Percentiles rank a stretch among this genome's conserved stretches.
phyloP scores from a whole-genome alignment of 2,329 filamentous ascomycete genomes.

The Penicillium sp. region DNA sequence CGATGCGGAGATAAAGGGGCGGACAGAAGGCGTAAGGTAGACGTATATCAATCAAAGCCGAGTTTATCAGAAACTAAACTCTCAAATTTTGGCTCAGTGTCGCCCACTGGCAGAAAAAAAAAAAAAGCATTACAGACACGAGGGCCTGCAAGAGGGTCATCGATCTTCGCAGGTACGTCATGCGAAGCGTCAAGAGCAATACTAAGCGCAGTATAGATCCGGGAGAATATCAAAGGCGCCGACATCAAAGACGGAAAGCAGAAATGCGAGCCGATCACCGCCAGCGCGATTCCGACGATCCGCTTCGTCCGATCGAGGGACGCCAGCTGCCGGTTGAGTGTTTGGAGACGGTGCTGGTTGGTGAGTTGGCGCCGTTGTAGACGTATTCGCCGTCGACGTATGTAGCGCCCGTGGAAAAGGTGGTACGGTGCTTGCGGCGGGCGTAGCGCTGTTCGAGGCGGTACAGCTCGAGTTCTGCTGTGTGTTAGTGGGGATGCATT shows the following conservation, averaged over 20 bases:
- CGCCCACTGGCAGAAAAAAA: background rate
- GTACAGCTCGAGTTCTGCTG: constrained; percentile 76
- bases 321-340: constrained; percentile 37
- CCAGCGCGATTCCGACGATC: constrained; percentile 29
- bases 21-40: constrained; percentile 1
- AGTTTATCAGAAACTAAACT: constrained; percentile 1
- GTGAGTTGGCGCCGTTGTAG: constrained; percentile 53
- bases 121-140: background rate
- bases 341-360: constrained; percentile 40
- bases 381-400: constrained; percentile 97
- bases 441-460: constrained; percentile 95
- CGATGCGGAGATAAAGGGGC: constrained; percentile 1
- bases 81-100: constrained; percentile 2
- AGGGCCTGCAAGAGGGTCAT: constrained; percentile 2
- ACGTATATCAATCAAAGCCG: background rate
- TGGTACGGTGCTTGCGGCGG: constrained; percentile 82
- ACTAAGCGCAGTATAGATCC: constrained; percentile 3
- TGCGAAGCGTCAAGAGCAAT: constrained; percentile 18
- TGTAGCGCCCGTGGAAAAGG: constrained; percentile 81
- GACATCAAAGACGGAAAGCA: constrained; percentile 9
- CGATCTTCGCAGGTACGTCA: constrained; percentile 24
- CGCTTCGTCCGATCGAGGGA: constrained; percentile 31
- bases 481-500: constrained; percentile 56
- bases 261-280: constrained; percentile 18
- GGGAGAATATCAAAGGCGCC: constrained; percentile 4